Evolutionary conservation across 192 early-diverging fungal species (phyloP).

Genomic region (Chytriomyces sp.): DNA sequence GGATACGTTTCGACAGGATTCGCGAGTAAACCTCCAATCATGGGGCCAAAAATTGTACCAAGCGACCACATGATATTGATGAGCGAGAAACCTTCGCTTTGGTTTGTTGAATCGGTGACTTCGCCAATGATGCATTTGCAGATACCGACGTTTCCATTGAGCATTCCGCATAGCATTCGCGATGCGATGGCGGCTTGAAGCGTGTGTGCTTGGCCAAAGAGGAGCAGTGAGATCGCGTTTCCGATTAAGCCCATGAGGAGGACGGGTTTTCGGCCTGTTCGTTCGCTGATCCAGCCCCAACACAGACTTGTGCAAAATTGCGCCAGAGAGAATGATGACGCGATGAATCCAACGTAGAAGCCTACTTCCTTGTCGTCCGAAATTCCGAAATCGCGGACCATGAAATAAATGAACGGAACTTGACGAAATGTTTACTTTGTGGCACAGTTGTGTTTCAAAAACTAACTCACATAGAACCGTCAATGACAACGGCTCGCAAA

Average conservation of each 20-base stretch:
- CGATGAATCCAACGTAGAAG: conserved; percentile 76
- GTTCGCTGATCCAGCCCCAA: conserved; percentile 68
- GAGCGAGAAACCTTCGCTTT: conserved; percentile 67
- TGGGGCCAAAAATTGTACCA: conserved; percentile 55
- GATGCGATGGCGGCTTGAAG: conserved; percentile 16
- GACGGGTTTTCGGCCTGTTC: conserved; percentile 77
- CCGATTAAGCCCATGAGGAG: conserved; percentile 78
- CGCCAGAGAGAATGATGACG: conserved; percentile 70
- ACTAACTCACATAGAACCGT: conserved; percentile 20
- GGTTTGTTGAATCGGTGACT: conserved; percentile 85
- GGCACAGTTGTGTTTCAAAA: conserved; percentile 56
- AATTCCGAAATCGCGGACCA: conserved; percentile 65
- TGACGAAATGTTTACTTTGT: background rate
- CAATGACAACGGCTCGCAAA: conserved; percentile 41
- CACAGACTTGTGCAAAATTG: conserved; percentile 61
- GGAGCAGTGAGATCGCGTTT: conserved; percentile 64
- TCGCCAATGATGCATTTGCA: conserved; percentile 83
- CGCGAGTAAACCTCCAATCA: conserved; percentile 79
- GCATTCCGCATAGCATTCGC: conserved; percentile 66
- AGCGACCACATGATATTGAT: conserved; percentile 53
- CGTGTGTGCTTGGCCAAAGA: conserved; percentile 70
- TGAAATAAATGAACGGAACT: conserved; percentile 84
- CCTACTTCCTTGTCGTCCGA: conserved; percentile 70
- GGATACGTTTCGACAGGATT: conserved; percentile 75
- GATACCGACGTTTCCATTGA: conserved; percentile 73